Conservation (phyloP, 2,329 filamentous ascomycete genomes). For the Aspergillus bombycis region DNA sequence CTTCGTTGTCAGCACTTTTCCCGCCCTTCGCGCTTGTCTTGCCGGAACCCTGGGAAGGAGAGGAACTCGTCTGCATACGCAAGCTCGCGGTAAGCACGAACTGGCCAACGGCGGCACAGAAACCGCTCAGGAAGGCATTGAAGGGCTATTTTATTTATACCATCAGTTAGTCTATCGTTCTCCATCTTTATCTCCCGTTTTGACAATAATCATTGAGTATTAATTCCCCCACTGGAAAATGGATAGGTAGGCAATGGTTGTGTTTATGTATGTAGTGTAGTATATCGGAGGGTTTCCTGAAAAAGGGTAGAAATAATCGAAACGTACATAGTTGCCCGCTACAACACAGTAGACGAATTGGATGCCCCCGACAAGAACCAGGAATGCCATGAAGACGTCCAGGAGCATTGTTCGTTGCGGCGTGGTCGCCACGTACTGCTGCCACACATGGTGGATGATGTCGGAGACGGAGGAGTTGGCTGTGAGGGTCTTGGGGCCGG, state of each 20-base stretch:
- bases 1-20: constrained; percentile 17
- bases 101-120: constrained; percentile 91
- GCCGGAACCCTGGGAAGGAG: constrained; percentile 15
- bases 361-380: constrained; percentile 81
- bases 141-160: constrained; percentile 64
- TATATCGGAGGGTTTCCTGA: background rate
- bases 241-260: no score
- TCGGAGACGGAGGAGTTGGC: constrained; percentile 50
- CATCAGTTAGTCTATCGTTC: background rate
- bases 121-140: constrained; percentile 96
- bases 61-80: constrained; percentile 81
- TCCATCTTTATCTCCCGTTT: no score
- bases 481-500: constrained; percentile 40
- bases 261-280: no score
- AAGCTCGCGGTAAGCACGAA: constrained; percentile 92
- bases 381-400: constrained; percentile 86
- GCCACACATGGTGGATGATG: constrained; percentile 71
- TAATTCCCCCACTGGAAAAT: no score
- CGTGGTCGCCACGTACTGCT: constrained; percentile 78
- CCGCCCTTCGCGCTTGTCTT: constrained; percentile 55
- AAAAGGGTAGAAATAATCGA: background rate
- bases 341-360: constrained; percentile 94
- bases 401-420: constrained; percentile 90
- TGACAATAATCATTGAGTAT: no score
- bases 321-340: constrained; percentile 88